phyloP scores from a whole-genome alignment of 352 stramenopile species.

The Globisporangium middletonii region DNA sequence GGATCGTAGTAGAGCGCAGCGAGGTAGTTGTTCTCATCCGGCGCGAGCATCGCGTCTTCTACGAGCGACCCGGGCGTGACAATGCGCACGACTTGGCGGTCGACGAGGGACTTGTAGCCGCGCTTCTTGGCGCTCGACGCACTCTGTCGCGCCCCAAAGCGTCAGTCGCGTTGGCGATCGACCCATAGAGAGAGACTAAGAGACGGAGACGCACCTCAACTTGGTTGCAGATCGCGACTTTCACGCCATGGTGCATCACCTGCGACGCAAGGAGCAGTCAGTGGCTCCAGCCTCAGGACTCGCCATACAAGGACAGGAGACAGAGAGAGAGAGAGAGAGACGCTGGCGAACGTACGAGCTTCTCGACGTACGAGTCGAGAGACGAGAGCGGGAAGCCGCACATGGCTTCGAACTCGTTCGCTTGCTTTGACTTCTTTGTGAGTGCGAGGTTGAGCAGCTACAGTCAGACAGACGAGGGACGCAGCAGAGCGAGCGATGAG shows the following conservation, averaged over 20 bases:
- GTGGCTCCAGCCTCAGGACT: neutral
- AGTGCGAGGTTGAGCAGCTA: conserved; percentile 69
- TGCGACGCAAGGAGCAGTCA: conserved; percentile 7
- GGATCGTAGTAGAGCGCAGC: conserved; percentile 35
- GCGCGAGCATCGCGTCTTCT: conserved; percentile 71
- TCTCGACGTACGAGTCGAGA: conserved; percentile 74
- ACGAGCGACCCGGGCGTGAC: conserved; percentile 69
- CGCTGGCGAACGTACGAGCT: conserved; percentile 35
- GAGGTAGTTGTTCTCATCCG: conserved; percentile 77
- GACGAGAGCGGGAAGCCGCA: conserved; percentile 71
- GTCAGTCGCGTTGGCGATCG: neutral
- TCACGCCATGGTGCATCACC: conserved; percentile 80
- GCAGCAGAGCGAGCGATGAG: neutral
- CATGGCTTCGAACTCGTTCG: conserved; percentile 58
- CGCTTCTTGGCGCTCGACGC: conserved; percentile 40
- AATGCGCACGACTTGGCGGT: conserved; percentile 74
- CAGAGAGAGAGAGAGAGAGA: neutral
- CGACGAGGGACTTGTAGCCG: conserved; percentile 53
- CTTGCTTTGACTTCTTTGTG: conserved; percentile 59
- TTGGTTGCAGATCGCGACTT: conserved; percentile 83
- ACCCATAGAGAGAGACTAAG: neutral
- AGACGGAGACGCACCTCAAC: conserved; percentile 34
- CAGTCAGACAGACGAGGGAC: neutral
- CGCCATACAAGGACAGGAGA: neutral
- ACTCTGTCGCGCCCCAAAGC: conserved; percentile 19